Evolutionary conservation across 2,329 filamentous ascomycete species (phyloP).

Genomic region (Colletotrichum destructivum): DNA sequence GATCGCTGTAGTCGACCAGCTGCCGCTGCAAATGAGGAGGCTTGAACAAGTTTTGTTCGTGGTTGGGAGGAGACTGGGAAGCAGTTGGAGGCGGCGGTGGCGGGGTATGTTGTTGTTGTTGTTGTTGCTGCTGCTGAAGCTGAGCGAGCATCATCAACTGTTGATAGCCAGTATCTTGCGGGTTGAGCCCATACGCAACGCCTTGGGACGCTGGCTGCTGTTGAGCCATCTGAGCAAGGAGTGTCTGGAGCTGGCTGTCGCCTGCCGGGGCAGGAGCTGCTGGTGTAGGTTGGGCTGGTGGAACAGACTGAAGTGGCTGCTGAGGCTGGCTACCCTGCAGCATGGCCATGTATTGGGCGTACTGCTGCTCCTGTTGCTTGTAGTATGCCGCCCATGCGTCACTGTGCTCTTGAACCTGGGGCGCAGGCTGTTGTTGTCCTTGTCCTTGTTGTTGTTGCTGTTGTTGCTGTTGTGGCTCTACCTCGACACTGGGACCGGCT

Average conservation of each 20-base stretch:
- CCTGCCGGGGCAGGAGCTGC: slow-evolving; percentile 19
- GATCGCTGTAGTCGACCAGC: slow-evolving; percentile 38
- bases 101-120: slow-evolving; percentile 37
- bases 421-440: slow-evolving; percentile 42
- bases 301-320: slow-evolving; percentile 38
- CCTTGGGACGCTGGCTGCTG: slow-evolving; percentile 42
- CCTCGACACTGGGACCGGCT: slow-evolving; percentile 49
- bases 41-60: slow-evolving; percentile 36
- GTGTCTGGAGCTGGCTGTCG: slow-evolving; percentile 59
- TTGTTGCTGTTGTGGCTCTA: slow-evolving; percentile 46
- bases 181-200: slow-evolving; percentile 51
- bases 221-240: slow-evolving; percentile 61
- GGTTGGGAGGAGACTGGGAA: slow-evolving; percentile 43
- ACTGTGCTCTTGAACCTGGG: slow-evolving; percentile 38
- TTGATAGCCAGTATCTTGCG: slow-evolving; percentile 58
- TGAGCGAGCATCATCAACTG: slow-evolving; percentile 57
- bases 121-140: slow-evolving; percentile 51
- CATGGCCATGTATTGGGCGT: slow-evolving; percentile 60
- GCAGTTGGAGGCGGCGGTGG: slow-evolving; percentile 23
- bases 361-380: slow-evolving; percentile 48
- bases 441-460: slow-evolving; percentile 23
- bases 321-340: slow-evolving; percentile 55
- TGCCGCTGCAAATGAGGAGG: slow-evolving; percentile 40
- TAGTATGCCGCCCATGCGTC: slow-evolving; percentile 51
- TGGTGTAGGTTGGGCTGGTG: slow-evolving; percentile 43